phyloP scores from a whole-genome alignment of 352 stramenopile species.

The Elongisporangium prolatum region DNA sequence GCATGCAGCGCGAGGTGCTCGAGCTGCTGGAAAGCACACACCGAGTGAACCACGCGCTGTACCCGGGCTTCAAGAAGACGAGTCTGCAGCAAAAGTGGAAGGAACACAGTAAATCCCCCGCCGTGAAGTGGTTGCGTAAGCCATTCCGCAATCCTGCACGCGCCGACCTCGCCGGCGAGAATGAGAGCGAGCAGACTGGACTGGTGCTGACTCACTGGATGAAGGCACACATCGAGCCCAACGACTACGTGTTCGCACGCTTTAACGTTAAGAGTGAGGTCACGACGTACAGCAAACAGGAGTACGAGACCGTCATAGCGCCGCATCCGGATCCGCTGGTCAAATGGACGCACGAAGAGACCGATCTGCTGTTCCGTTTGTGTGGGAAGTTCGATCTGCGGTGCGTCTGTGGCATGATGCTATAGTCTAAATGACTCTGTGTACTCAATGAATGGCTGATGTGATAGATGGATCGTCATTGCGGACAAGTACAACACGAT shows the following conservation, averaged over 20 bases:
- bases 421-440: background rate
- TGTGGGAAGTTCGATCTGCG: constrained; percentile 53
- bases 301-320: constrained; percentile 40
- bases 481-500: constrained; percentile 52
- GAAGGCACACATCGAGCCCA: constrained; percentile 46
- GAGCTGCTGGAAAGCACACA: constrained; percentile 60
- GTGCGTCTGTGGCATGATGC: background rate
- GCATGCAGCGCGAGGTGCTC: constrained; percentile 65
- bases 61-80: constrained; percentile 50
- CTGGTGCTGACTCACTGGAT: constrained; percentile 60
- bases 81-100: constrained; percentile 68
- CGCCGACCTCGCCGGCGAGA: constrained; percentile 33
- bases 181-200: constrained; percentile 18
- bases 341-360: constrained; percentile 66
- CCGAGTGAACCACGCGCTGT: constrained; percentile 52
- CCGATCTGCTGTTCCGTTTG: constrained; percentile 42
- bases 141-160: constrained; percentile 56
- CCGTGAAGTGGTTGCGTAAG: constrained; percentile 63
- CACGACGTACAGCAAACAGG: constrained; percentile 41
- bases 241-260: constrained; percentile 63
- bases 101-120: constrained; percentile 32
- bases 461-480: constrained; percentile 50
- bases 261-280: constrained; percentile 62
- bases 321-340: constrained; percentile 39
- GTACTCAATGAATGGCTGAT: constrained; percentile 1